Base-by-base conservation (phyloP, 169 alveolate species). In the Plasmodium berghei region DNA sequence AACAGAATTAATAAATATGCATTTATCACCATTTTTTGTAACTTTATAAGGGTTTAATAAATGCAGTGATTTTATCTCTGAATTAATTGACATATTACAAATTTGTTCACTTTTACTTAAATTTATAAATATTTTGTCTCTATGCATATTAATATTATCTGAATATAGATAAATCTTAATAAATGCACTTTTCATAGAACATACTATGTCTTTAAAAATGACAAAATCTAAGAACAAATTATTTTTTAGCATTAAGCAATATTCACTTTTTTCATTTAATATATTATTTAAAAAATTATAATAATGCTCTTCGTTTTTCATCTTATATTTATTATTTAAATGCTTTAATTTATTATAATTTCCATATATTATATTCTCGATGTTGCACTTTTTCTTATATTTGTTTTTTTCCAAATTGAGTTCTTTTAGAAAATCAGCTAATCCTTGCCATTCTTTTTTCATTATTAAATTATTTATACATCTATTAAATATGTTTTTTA, bases 151-250 rank as follows among this genome's bases (percentile, higher is more conserved):
- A 24, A 80, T 62, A 67, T 80, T 80, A 28, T 80, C 90, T 24
- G 83, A 45, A 55, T 80, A 28, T 20, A 80, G 18, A 71, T 54
- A 34, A 59, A 80, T 55, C 56, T 80, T 80, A 34, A 80, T 54
- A 34, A 80, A 80, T 69, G 90, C 45, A 67, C 90, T 9, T 80
- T 80, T 80, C 77, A 67, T 80, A 24, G 90, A 80, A 67, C 34
- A 34, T 55, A 80, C 46, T 40, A 42, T 28, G 67, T 67, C 42
- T 54, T 67, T 52, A 62, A 80, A 80, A 22, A 54, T 22, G 66
- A 66, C 54, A 63, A 63, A 49, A 71, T 80, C 90, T 12, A 80
- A 58, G 56, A 55, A 80, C n/a, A 80, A 80, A 59, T 80, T 64
- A n/a, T 56, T 80, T 67, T 72, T 80, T 22, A 80, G 20, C 40